Base-by-base conservation (phyloP, 1,284 basidiomycete genomes). In the Ganoderma sp. region DNA sequence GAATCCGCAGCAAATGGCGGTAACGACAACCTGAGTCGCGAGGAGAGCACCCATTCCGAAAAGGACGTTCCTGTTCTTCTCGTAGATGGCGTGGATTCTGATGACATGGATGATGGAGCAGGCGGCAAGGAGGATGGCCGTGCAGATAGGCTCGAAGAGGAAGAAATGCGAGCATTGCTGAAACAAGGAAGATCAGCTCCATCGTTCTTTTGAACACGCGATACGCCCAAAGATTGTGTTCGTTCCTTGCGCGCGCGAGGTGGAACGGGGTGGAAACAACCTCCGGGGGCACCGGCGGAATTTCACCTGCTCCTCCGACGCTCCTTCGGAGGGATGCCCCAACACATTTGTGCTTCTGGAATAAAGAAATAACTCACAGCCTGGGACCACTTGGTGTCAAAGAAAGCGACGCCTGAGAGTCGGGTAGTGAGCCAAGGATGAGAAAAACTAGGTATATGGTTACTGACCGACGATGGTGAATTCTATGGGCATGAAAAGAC, bases 121-220 rank as follows among this genome's bases (percentile, higher is more conserved):
- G 22, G 86, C 85, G 39, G 89, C 90, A 63, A 94, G 84, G 45
- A 94, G 85, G 74, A 93, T 81, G 3, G 91, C 92, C 19, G 92
- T 94, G 76, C 88, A 88, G 74, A 94, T 93, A 71, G 92, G 92
- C 74, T 94, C 92, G 73, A 94, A 94, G 17, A 93, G 86, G 80
- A 85, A 94, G 80, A 93, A 92, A n/a, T 84, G 83, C 54, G 82
- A 76, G 78, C 92, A 94, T 61, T 81, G 79, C 88, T 90, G 73
- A 25, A 63, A 25, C 54, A 50, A 52, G 43, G 37, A 37, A 42
- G 69, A 61, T 71, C 67, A 61, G 68, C 67, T 19, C 17, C 12
- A 19, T 39, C 17, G 19, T 22, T 39, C 56, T 14, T 39, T 58
- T n/a, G 9, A 58, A 39, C 9, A 39, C 19, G 25, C 9, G 32